phyloP scores from a whole-genome alignment of 768 basidiomycete genomes.

The Crepidotus variabilis region DNA sequence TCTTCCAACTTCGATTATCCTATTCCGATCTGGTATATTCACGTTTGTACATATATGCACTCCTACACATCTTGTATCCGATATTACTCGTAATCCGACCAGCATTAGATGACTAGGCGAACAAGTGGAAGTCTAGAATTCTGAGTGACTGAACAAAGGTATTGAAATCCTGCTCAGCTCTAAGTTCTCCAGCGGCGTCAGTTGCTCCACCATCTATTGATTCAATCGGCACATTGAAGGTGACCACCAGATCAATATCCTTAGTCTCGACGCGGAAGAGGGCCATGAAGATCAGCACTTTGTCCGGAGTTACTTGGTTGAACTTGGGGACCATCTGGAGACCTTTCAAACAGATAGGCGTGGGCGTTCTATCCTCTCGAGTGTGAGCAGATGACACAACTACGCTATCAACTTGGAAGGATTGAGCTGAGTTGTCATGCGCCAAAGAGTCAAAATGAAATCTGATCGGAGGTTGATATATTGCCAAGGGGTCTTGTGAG shows the following conservation, averaged over 20 bases:
- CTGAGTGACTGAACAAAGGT: slow-evolving; percentile 52
- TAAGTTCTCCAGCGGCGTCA: slow-evolving; percentile 29
- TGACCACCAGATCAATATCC: slow-evolving; percentile 77
- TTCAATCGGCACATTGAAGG: slow-evolving; percentile 72
- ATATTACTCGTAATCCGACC: background rate
- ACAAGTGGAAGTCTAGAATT: slow-evolving; percentile 68
- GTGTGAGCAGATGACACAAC: slow-evolving; percentile 32
- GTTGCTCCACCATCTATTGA: slow-evolving; percentile 43
- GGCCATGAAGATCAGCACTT: slow-evolving; percentile 74
- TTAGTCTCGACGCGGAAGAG: slow-evolving; percentile 75
- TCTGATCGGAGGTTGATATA: slow-evolving; percentile 37
- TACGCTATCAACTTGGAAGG: slow-evolving; percentile 41
- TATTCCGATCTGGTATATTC: background rate
- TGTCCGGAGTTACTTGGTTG: slow-evolving; percentile 54
- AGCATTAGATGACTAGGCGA: slow-evolving; percentile 36
- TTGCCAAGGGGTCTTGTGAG: background rate
- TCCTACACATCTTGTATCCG: background rate
- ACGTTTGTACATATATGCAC: background rate
- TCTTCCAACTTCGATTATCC: too few species aligned
- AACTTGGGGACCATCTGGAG: slow-evolving; percentile 76
- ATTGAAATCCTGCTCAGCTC: slow-evolving; percentile 47
- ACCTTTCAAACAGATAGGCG: slow-evolving; percentile 62
- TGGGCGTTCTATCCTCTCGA: slow-evolving; percentile 47
- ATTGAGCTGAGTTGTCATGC: slow-evolving; percentile 79
- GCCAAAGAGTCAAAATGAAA: slow-evolving; percentile 90